A percentile compares a stretch with the other conserved stretches of the same genome.
These are phyloP conservation scores for Lentinus tigrinus DNA, from an alignment of 768 basidiomycete species.

Conservation along the genomic window DNA sequence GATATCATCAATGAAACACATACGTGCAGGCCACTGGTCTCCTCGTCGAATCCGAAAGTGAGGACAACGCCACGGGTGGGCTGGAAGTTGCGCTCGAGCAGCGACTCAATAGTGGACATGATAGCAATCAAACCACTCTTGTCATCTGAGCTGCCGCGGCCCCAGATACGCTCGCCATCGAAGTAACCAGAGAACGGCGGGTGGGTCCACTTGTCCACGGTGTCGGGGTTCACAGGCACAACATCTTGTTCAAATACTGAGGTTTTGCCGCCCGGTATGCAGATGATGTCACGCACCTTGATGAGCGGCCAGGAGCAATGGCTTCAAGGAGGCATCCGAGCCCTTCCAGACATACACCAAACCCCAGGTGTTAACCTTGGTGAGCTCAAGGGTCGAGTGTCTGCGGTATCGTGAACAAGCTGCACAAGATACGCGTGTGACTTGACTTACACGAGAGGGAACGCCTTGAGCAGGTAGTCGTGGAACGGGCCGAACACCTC, in stretches of 20 bases:
- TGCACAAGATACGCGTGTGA: too few relatives aligned
- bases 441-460: slow-evolving; percentile 56
- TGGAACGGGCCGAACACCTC: slow-evolving; percentile 38
- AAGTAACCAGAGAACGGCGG: slow-evolving; percentile 51
- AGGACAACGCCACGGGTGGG: slow-evolving; percentile 44
- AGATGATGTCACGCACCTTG: slow-evolving; percentile 36
- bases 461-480: slow-evolving; percentile 46
- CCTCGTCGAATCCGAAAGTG: slow-evolving; percentile 53
- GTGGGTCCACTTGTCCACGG: slow-evolving; percentile 44
- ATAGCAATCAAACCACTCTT: slow-evolving; percentile 34
- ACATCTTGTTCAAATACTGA: slow-evolving; percentile 34
- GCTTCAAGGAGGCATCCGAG: slow-evolving; percentile 47
- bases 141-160: slow-evolving; percentile 36
- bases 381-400: slow-evolving; percentile 48
- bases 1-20: background rate
- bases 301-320: slow-evolving; percentile 51
- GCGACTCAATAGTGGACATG: slow-evolving; percentile 43
- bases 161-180: slow-evolving; percentile 36
- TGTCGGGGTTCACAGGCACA: slow-evolving; percentile 48
- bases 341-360: slow-evolving; percentile 64
- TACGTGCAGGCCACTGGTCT: slow-evolving; percentile 33
- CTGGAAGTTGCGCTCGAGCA: slow-evolving; percentile 44
- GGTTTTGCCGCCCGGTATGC: background rate
- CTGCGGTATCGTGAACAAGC: slow-evolving; percentile 26
- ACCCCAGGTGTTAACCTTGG: slow-evolving; percentile 60